Evolutionary conservation across 331 rosid genomes (phyloP), one percentile per base, ranked within the genome.

Genomic region (Prunus yedoensis): DNA sequence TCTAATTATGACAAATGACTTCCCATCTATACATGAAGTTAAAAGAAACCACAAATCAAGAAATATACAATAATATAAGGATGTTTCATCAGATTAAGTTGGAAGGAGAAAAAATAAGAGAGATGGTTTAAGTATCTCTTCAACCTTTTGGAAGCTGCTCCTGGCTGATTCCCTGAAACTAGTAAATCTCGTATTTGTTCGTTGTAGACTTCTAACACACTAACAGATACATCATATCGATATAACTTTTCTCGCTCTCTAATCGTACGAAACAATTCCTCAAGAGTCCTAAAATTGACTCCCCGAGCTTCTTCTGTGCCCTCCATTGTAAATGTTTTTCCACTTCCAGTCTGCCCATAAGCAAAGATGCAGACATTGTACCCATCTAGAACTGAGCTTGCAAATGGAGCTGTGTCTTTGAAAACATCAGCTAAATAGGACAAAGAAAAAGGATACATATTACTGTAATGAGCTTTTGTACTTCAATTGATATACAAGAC

Each of bases 351-450:
- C 81, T 94, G 99, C 50, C 99, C 99, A 41, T 89, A 94, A 12
- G 99, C 99, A 80, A 92, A 94, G 70, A 94, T 89, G 87, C 99
- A 94, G 45, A 92, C 97, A 70, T 92, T 94, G 89, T 85, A 94
- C 6, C 99, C 99, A 75, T 94, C 97, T 72, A 94, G 78, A 75
- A 94, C 97, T 21, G 99, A 94, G 76, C 89, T 74, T 27, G 91
- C 97, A 78, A 89, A 89, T 77, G 97, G 96, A 30, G 88, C 91
- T 0, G 97, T 89, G 81, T 92, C 99, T 72, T 89, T 89, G 30
- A 92, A 94, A 50, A 94, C 83, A 80, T 94, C 90, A 35, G 83
- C 98, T 94, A 51, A 16, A 61, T 82, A 80, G 16, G 79, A 43
- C 47, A 71, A 52, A 54, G 41, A 73, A 58, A 79, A 80, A 57